Evolutionary conservation across 2,329 filamentous ascomycete genomes (phyloP).

Genomic region (Calonectria montana): DNA sequence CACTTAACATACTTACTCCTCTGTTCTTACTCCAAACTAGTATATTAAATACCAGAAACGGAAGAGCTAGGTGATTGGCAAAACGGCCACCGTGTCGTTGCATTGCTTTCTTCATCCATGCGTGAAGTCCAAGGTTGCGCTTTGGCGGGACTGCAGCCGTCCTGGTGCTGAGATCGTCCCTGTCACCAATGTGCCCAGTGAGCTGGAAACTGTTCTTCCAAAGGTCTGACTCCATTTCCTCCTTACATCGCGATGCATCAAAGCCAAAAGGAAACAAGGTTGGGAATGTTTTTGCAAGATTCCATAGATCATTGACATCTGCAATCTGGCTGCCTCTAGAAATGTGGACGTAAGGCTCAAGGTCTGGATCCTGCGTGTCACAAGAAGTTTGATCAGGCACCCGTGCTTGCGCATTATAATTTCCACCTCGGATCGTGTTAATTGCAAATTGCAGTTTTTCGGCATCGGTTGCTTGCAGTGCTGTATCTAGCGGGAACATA

Average conservation of each 20-base stretch:
- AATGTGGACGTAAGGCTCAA: conserved; percentile 15
- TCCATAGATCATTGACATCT: conserved; percentile 4
- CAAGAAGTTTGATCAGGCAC: too few relatives aligned
- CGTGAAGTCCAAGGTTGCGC: conserved; percentile 7
- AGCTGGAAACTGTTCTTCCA: neutral
- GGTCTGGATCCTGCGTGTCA: neutral
- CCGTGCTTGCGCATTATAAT: neutral
- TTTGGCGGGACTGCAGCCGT: neutral
- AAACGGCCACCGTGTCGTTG: conserved; percentile 3
- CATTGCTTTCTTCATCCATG: neutral
- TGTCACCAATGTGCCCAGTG: neutral
- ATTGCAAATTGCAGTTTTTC: conserved; percentile 18
- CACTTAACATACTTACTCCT: conserved; percentile 7
- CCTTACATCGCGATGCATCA: neutral
- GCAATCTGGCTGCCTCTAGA: conserved; percentile 3
- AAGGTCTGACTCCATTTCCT: neutral
- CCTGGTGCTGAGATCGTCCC: neutral
- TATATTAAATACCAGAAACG: conserved; percentile 17
- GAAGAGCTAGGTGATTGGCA: neutral
- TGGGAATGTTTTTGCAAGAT: conserved; percentile 20
- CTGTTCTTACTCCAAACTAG: neutral
- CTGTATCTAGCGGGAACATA: conserved; percentile 16
- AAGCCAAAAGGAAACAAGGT: conserved; percentile 12
- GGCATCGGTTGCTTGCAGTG: conserved; percentile 1
- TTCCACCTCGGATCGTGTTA: too few relatives aligned